These are phyloP conservation scores for Jaenimonas drosophilae DNA, from an alignment of 208 protist genomes.

Conservation along the genomic window DNA sequence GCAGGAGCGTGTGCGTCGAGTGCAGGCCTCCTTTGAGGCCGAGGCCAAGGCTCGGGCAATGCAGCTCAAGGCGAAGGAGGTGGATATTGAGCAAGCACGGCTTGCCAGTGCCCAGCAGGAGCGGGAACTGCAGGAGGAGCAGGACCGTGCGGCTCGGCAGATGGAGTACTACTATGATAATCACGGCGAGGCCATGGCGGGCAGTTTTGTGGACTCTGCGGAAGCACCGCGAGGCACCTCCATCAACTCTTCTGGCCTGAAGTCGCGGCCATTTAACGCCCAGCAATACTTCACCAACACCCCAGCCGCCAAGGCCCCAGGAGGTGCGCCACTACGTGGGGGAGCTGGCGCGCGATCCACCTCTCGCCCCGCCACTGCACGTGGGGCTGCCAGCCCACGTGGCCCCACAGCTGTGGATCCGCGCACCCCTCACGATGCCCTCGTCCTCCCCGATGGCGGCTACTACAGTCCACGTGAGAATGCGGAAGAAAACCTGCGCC, in stretches of 20 bases:
- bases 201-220: too few relatives aligned
- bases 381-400: too few relatives aligned
- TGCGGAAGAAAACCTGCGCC: slow-evolving; percentile 43
- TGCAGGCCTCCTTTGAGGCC: slow-evolving; percentile 33
- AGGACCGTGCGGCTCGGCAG: slow-evolving; percentile 21
- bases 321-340: neutral
- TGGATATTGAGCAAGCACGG: slow-evolving; percentile 42
- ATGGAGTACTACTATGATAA: slow-evolving; percentile 27
- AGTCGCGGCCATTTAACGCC: neutral
- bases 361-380: neutral
- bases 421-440: neutral
- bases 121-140: slow-evolving; percentile 28
- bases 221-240: too few relatives aligned
- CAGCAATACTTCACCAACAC: too few relatives aligned
- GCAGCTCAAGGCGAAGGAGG: slow-evolving; percentile 28
- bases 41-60: slow-evolving; percentile 30
- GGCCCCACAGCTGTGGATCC: too few relatives aligned
- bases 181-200: slow-evolving; percentile 17
- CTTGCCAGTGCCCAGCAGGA: slow-evolving; percentile 26
- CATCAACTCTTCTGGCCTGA: neutral
- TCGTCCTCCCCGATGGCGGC: slow-evolving; percentile 11
- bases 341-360: too few relatives aligned
- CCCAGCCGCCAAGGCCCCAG: neutral
- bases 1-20: slow-evolving; percentile 23
- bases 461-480: slow-evolving; percentile 45